phyloP scores from a whole-genome alignment of 2,329 filamentous ascomycete species.

The Xylariales sp. region DNA sequence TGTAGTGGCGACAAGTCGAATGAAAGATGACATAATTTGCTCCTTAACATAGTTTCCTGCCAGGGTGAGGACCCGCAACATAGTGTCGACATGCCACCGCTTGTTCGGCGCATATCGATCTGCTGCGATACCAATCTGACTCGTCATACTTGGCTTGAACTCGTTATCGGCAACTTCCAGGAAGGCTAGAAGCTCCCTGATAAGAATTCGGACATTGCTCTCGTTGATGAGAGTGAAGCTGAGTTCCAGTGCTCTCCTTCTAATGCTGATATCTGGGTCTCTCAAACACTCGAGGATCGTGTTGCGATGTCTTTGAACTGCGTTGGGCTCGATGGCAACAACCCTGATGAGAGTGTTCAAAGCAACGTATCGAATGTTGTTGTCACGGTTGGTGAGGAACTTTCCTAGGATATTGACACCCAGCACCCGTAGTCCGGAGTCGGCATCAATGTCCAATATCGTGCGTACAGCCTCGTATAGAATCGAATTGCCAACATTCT shows the following conservation, averaged over 20 bases:
- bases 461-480: slow-evolving; percentile 95
- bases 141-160: slow-evolving; percentile 98
- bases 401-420: slow-evolving; percentile 98
- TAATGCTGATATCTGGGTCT: slow-evolving; percentile 97
- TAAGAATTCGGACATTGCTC: slow-evolving; percentile 87
- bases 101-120: slow-evolving; percentile 96
- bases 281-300: slow-evolving; percentile 94
- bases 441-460: slow-evolving; percentile 96
- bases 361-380: slow-evolving; percentile 98
- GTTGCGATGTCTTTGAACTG: slow-evolving; percentile 93
- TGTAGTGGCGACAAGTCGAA: slow-evolving; percentile 90
- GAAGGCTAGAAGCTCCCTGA: slow-evolving; percentile 90
- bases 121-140: slow-evolving; percentile 93
- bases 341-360: slow-evolving; percentile 97
- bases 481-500: slow-evolving; percentile 98
- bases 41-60: slow-evolving; percentile 98
- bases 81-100: slow-evolving; percentile 97
- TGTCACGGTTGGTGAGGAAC: slow-evolving; percentile 96
- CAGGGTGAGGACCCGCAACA: slow-evolving; percentile 87
- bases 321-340: slow-evolving; percentile 95
- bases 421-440: slow-evolving; percentile 87
- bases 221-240: slow-evolving; percentile 99
- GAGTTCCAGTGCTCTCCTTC: slow-evolving; percentile 88
- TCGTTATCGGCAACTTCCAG: slow-evolving; percentile 96
- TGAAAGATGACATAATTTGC: slow-evolving; percentile 93